Evolutionary conservation across 129 eudicot genomes (phyloP).

Genomic region (Centrapalus pauciflorus): DNA sequence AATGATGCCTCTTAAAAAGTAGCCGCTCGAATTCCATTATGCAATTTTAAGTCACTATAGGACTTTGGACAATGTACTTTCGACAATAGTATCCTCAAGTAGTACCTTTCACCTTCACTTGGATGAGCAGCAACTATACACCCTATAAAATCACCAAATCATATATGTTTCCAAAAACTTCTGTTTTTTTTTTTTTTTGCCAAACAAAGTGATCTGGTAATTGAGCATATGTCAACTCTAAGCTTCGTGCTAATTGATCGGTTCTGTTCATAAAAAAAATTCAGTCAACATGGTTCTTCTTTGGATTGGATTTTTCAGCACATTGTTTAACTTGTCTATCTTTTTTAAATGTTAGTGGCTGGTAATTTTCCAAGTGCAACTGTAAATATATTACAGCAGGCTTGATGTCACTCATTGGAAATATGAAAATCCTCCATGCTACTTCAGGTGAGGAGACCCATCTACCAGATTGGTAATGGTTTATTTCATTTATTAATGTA

Average conservation of each 20-base stretch:
- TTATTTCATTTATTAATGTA: not conserved
- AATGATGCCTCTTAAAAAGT: not conserved
- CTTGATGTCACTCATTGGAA: not conserved
- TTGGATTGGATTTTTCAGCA: not conserved
- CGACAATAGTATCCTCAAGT: not conserved
- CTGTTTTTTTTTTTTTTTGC: not conserved
- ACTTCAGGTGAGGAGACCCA: not conserved
- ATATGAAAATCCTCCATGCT: not conserved
- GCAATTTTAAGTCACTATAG: not conserved
- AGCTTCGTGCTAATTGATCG: not conserved
- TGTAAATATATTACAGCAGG: not conserved
- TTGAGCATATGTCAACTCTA: not conserved
- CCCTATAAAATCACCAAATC: not conserved
- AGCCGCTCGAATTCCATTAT: not conserved
- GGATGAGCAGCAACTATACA: not conserved
- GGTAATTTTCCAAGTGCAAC: not conserved
- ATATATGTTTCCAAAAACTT: not conserved
- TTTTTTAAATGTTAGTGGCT: not conserved
- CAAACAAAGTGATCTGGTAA: slow-evolving; percentile 4
- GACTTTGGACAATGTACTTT: not conserved
- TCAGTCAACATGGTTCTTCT: not conserved
- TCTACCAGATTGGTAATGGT: not conserved
- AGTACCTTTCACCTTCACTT: slow-evolving; percentile 6
- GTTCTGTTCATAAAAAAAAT: not conserved
- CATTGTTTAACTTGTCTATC: not conserved